A percentile compares a stretch with the other conserved stretches of the same genome.
Conservation (phyloP, 768 basidiomycete genomes). For the Obba rivulosa region DNA sequence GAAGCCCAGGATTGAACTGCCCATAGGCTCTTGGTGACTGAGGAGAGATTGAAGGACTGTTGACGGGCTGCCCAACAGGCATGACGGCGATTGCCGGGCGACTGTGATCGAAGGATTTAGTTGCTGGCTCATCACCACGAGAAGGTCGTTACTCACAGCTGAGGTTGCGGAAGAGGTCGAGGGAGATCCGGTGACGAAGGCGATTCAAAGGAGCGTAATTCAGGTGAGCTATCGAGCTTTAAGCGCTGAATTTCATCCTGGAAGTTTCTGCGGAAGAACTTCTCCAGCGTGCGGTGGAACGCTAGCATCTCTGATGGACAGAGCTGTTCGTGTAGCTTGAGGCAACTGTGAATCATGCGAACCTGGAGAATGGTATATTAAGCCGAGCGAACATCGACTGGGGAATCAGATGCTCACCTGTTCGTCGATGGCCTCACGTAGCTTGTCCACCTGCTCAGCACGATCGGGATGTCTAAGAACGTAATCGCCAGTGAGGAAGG, state of each 20-base stretch:
- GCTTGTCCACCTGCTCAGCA: slow-evolving; percentile 62
- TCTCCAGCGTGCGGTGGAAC: slow-evolving; percentile 88
- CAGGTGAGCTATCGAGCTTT: slow-evolving; percentile 50
- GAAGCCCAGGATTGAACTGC: slow-evolving; percentile 8
- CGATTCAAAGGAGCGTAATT: slow-evolving; percentile 25
- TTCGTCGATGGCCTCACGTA: slow-evolving; percentile 73
- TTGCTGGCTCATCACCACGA: too few relatives aligned
- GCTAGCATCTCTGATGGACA: slow-evolving; percentile 86
- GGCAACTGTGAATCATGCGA: slow-evolving; percentile 75
- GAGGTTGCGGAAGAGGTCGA: slow-evolving; percentile 2
- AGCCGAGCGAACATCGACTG: background rate
- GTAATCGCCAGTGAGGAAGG: slow-evolving; percentile 73
- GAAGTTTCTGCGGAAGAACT: slow-evolving; percentile 82
- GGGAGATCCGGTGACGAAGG: slow-evolving; percentile 9
- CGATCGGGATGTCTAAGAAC: slow-evolving; percentile 63
- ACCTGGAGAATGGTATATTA: slow-evolving; percentile 41
- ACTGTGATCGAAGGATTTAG: background rate
- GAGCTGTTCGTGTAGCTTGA: slow-evolving; percentile 76
- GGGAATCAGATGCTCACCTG: slow-evolving; percentile 45
- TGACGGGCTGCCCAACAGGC: slow-evolving; percentile 1
- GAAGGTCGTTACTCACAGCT: background rate
- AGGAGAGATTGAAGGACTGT: slow-evolving; percentile 11
- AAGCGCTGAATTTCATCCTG: slow-evolving; percentile 75
- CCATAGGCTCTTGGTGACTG: slow-evolving; percentile 13
- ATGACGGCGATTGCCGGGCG: background rate